These are phyloP conservation scores for Fusarium neocosmosporiellum DNA, from an alignment of 2,329 filamentous ascomycete genomes.

Conservation along the genomic window DNA sequence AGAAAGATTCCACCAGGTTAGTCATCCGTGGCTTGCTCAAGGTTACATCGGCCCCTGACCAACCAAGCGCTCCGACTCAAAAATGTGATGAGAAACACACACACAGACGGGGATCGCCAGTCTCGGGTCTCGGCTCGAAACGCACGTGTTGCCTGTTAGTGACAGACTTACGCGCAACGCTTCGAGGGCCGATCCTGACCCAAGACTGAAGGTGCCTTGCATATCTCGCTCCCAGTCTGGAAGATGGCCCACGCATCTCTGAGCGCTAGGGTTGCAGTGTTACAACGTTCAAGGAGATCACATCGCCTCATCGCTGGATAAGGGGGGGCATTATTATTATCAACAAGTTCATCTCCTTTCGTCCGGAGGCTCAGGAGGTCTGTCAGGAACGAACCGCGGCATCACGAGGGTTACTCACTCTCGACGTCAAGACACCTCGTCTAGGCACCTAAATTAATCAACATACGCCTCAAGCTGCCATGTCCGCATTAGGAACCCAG, in stretches of 20 bases:
- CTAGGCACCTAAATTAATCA: neutral
- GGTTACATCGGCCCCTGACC: neutral
- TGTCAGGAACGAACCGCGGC: neutral
- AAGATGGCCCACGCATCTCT: neutral
- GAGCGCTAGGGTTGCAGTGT: neutral
- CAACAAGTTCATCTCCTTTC: neutral
- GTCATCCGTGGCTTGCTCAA: neutral
- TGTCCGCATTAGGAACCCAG: neutral
- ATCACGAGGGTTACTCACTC: neutral
- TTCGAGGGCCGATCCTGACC: neutral
- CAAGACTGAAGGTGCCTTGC: neutral
- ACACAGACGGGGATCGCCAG: neutral
- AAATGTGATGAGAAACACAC: neutral
- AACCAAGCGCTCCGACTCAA: neutral
- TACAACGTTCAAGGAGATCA: neutral
- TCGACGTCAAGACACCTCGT: neutral
- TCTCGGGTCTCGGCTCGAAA: neutral
- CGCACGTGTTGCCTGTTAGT: neutral
- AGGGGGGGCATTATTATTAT: neutral
- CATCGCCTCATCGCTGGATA: neutral
- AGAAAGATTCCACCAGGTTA: neutral
- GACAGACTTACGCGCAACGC: neutral
- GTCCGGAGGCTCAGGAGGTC: neutral
- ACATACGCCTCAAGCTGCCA: neutral
- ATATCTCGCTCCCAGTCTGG: neutral